Percentiles rank a stretch among this genome's conserved stretches.
Conservation (phyloP, 176 grass and related monocot genomes). For the Zea mays region Zm-B73-REFERENCE-NAM-5.0 NC_050100.1:22300001-22300500, state of each 20-base stretch:
- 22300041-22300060: background rate
- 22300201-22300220: slow-evolving; percentile 69
- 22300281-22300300: slow-evolving; percentile 50
- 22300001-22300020: background rate
- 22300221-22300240: slow-evolving; percentile 69
- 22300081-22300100: slow-evolving; percentile 14
- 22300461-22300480: slow-evolving; percentile 55
- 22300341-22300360: slow-evolving; percentile 49
- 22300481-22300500: slow-evolving; percentile 51
- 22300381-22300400: slow-evolving; percentile 6
- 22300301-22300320: slow-evolving; percentile 55
- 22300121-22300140: slow-evolving; percentile 13
- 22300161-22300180: slow-evolving; percentile 26
- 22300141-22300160: slow-evolving; percentile 18
- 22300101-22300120: slow-evolving; percentile 20
- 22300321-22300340: slow-evolving; percentile 45
- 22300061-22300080: slow-evolving; percentile 8
- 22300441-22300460: slow-evolving; percentile 55
- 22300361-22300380: slow-evolving; percentile 61
- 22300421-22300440: slow-evolving; percentile 42
- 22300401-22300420: slow-evolving; percentile 12
- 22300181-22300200: slow-evolving; percentile 54
- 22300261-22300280: slow-evolving; percentile 53
- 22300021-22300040: background rate
- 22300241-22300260: slow-evolving; percentile 44